phyloP scores from a whole-genome alignment of 805 yeast species.

The Candida sakaeoensis region DNA sequence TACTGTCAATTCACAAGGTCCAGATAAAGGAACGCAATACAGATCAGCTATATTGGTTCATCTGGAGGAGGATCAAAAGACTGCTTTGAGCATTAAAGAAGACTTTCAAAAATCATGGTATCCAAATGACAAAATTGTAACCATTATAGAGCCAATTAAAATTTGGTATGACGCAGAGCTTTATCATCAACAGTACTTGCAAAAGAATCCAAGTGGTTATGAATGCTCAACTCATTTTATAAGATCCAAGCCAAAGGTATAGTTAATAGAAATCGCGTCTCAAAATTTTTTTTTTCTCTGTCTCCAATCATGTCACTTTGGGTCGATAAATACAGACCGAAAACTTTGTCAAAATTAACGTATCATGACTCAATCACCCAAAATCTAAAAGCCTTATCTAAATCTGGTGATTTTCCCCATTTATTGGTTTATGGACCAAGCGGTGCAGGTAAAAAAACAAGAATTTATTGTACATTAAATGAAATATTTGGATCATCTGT shows the following conservation, averaged over 20 bases:
- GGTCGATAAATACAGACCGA: constrained; percentile 95
- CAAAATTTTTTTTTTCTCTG: constrained; percentile 1
- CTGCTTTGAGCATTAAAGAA: constrained; percentile 45
- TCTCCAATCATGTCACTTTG: constrained; percentile 73
- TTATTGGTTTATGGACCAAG: constrained; percentile 89
- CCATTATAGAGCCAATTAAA: constrained; percentile 63
- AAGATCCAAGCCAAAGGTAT: constrained; percentile 55
- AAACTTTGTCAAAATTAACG: constrained; percentile 54
- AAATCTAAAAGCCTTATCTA: constrained; percentile 55
- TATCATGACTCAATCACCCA: constrained; percentile 65
- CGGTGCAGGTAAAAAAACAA: constrained; percentile 96
- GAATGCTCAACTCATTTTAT: constrained; percentile 87
- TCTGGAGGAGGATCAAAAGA: constrained; percentile 44
- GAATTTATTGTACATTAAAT: constrained; percentile 74
- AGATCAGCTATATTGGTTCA: constrained; percentile 77
- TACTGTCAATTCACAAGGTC: constrained; percentile 76
- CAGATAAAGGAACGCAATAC: constrained; percentile 86
- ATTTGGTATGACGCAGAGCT: constrained; percentile 93
- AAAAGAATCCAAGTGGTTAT: constrained; percentile 79
- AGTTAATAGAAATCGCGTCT: constrained; percentile 10
- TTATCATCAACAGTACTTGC: constrained; percentile 82
- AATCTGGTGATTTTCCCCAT: constrained; percentile 89
- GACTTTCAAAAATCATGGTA: constrained; percentile 72
- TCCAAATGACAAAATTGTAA: constrained; percentile 62
- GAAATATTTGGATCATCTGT: constrained; percentile 82